Base-by-base conservation (phyloP, 768 basidiomycete species). In the Gelatoporia subvermispora region DNA sequence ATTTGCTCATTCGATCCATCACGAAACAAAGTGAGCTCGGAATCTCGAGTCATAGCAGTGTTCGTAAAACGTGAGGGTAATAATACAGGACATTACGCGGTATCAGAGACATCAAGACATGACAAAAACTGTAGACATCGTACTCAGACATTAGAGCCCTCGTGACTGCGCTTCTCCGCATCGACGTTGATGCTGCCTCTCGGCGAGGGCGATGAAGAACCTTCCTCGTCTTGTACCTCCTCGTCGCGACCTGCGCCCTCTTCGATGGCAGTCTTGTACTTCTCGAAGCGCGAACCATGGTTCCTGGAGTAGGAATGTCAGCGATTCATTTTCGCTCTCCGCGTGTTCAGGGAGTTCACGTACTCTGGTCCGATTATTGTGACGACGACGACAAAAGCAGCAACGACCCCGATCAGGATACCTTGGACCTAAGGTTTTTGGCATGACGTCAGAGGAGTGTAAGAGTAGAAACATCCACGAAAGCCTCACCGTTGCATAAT, bases 341-440 rank as follows among this genome's bases (percentile, higher is more conserved):
- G 17, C 7, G 16, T 20, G 10, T n/a, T 15, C 13, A n/a, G 28
- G 11, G 11, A 37, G 25, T 34, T 47, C 16, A 76, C 85, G 49
- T 55, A 84, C 84, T 85, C 84, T 1, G 88, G 85, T 3, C 93
- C 93, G 48, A 95, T 64, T 53, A 91, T 69, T 11, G 84, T 85
- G 58, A 89, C 75, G 60, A 91, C 23, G 39, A 95, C 66, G 37
- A 90, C 80, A 54, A 85, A 94, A 0, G 80, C 83, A 1, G 88
- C 74, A 17, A 96, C 85, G 21, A 77, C 74, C 8, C 93, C 93
- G 40, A 96, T 84, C 34, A 97, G 73, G 60, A 97, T 93, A 35
- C 88, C 89, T 70, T 91, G 88, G 4, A 89, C 45, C 45, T 46
- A 25, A n/a, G 4, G 11, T 22, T 5, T 31, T 15, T 5, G 43